Percentiles rank a stretch among this genome's conserved stretches.
phyloP scores from a whole-genome alignment of 108 stramenopile species.

The Nitzschia inconspicua region DNA sequence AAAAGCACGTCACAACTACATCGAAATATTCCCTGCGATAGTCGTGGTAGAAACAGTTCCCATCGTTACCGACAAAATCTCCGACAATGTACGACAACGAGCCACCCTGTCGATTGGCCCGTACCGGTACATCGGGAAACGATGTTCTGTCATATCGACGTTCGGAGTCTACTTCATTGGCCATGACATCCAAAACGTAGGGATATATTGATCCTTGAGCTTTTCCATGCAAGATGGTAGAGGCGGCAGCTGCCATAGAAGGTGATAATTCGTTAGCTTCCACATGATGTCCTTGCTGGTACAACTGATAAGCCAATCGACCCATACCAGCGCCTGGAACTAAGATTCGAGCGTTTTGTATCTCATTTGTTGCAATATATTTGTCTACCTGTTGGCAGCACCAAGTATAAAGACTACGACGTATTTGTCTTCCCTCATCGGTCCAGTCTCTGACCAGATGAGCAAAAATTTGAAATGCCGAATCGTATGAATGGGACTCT shows the following conservation, averaged over 20 bases:
- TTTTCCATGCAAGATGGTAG: slow-evolving; percentile 37
- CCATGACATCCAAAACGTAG: slow-evolving; percentile 53
- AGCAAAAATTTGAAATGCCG: slow-evolving; percentile 56
- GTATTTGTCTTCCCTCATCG: slow-evolving; percentile 32
- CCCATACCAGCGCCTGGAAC: slow-evolving; percentile 82
- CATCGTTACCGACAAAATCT: slow-evolving; percentile 47
- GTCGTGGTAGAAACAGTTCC: slow-evolving; percentile 30
- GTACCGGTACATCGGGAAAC: slow-evolving; percentile 41
- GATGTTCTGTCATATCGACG: slow-evolving; percentile 45
- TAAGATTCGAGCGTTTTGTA: slow-evolving; percentile 34
- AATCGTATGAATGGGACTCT: slow-evolving; percentile 46
- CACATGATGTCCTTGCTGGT: slow-evolving; percentile 39
- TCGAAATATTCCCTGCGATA: slow-evolving; percentile 28
- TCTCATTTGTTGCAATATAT: not conserved
- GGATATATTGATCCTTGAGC: slow-evolving; percentile 42
- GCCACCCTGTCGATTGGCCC: not conserved
- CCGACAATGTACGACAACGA: slow-evolving; percentile 77
- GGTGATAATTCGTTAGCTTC: slow-evolving; percentile 79
- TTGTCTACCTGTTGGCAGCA: slow-evolving; percentile 45
- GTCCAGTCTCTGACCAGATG: slow-evolving; percentile 83
- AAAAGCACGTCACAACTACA: slow-evolving; percentile 74
- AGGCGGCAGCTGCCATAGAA: slow-evolving; percentile 69
- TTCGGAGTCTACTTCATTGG: slow-evolving; percentile 73
- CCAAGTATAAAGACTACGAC: slow-evolving; percentile 59
- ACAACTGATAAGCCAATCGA: slow-evolving; percentile 73